Percentiles rank a stretch among this genome's conserved stretches.
Evolutionary conservation across 1,139 yeast genomes (phyloP).

Genomic region (Yamadazyma oceani): DNA sequence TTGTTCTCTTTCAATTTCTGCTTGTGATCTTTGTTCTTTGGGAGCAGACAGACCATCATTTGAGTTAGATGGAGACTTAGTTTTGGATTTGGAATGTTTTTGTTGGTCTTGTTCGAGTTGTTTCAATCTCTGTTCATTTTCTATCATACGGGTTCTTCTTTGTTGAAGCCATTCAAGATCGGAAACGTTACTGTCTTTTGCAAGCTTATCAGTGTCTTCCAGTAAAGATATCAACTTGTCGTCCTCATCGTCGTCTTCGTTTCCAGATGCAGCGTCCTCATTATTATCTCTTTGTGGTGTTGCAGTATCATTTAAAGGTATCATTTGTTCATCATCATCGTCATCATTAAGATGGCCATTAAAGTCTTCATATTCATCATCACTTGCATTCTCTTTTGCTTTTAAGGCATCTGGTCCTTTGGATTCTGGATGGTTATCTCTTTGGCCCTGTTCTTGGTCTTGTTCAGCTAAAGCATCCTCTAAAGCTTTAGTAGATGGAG

Average conservation of each 20-base stretch:
- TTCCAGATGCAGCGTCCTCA: slow-evolving; percentile 63
- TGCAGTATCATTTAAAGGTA: slow-evolving; percentile 8
- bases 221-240: slow-evolving; percentile 16
- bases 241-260: slow-evolving; percentile 19
- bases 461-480: slow-evolving; percentile 37
- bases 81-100: background rate
- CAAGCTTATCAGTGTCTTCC: slow-evolving; percentile 23
- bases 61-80: slow-evolving; percentile 5
- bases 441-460: slow-evolving; percentile 17
- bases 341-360: slow-evolving; percentile 28
- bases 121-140: slow-evolving; percentile 32
- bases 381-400: slow-evolving; percentile 50
- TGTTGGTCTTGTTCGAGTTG: slow-evolving; percentile 21
- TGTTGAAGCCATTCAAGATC: slow-evolving; percentile 89
- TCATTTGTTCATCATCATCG: slow-evolving; percentile 21
- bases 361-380: slow-evolving; percentile 66
- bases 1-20: slow-evolving; percentile 18
- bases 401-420: slow-evolving; percentile 20
- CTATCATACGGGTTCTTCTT: slow-evolving; percentile 73
- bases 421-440: slow-evolving; percentile 6
- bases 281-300: slow-evolving; percentile 55
- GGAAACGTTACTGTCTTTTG: slow-evolving; percentile 56
- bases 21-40: slow-evolving; percentile 9
- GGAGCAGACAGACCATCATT: slow-evolving; percentile 13
- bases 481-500: slow-evolving; percentile 44